phyloP scores from a whole-genome alignment of 1,139 yeast species.

The Scheffersomyces parashehatae region DNA sequence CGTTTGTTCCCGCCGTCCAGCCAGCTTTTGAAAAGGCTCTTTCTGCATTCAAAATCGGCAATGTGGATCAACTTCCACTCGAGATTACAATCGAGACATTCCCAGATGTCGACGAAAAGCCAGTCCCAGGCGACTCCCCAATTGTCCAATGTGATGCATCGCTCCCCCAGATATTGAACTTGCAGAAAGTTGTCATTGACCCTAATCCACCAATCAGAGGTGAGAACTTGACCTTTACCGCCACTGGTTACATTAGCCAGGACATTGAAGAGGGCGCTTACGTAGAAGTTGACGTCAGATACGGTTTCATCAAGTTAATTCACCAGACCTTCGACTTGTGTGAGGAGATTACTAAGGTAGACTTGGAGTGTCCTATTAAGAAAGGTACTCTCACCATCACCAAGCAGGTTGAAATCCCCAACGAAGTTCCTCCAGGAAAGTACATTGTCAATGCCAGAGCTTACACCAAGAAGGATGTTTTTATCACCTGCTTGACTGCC shows the following conservation, averaged over 20 bases:
- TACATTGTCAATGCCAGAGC: slow-evolving; percentile 88
- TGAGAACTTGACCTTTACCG: slow-evolving; percentile 71
- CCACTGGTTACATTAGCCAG: slow-evolving; percentile 60
- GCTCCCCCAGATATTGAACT: slow-evolving; percentile 60
- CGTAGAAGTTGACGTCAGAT: slow-evolving; percentile 88
- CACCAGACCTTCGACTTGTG: slow-evolving; percentile 90
- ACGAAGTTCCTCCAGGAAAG: slow-evolving; percentile 94
- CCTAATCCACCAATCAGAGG: slow-evolving; percentile 94
- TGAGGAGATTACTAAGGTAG: slow-evolving; percentile 81
- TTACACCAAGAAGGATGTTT: slow-evolving; percentile 75
- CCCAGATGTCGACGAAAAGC: slow-evolving; percentile 46
- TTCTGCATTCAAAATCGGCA: slow-evolving; percentile 15
- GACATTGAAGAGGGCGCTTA: slow-evolving; percentile 80
- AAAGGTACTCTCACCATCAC: slow-evolving; percentile 66
- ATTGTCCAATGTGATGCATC: slow-evolving; percentile 70
- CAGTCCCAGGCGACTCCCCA: slow-evolving; percentile 92
- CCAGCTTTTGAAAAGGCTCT: slow-evolving; percentile 19
- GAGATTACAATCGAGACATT: slow-evolving; percentile 11
- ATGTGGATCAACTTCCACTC: slow-evolving; percentile 5
- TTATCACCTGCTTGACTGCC: slow-evolving; percentile 85
- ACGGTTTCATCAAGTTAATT: slow-evolving; percentile 85
- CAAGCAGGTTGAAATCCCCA: slow-evolving; percentile 80
- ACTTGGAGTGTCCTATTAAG: slow-evolving; percentile 74
- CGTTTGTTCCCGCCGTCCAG: slow-evolving; percentile 21
- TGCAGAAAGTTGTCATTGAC: slow-evolving; percentile 57